Base-by-base conservation (phyloP, 345 rosid species). In the Eucalyptus albens region DNA sequence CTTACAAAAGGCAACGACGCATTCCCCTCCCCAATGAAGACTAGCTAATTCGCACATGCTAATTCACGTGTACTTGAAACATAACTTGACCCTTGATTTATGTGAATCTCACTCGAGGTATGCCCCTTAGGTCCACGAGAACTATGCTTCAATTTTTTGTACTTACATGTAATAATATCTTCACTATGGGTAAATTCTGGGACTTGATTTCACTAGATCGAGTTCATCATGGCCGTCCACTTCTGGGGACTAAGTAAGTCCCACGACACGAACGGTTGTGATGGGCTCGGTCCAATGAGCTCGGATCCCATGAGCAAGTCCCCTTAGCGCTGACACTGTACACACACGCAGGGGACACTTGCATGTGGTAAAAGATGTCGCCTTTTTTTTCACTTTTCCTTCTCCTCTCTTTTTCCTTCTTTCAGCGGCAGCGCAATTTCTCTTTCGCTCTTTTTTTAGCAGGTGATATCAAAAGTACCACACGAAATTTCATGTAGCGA, bases 181-280 rank as follows among this genome's bases (percentile, higher is more conserved):
- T 72, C 26, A 33, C 2, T 9, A 5, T 1, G 1, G 7, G 7
- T 72, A 17, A 72, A 9, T 33, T 33, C 2, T 33, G 2, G 14
- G 82, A 17, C 26, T 72, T 0, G 13, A 33, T 72, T 33, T 8
- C 7, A 17, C 10, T 10, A 2, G 24, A 17, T 77, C 1, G 3
- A 77, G 83, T 40, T 29, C 27, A 77, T 77, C 27, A 9, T 22
- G 4, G 15, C 27, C 15, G 2, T 21, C 26, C 27, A 19, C 14
- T 17, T 19, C 0, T 3, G 0, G 3, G 4, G 44, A 4, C 24
- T 9, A 6, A 72, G 16, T 1, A 13, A 17, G 27, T 13, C 15
- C 1, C 83, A 24, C 47, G 47, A 37, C 2, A 11, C 1, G 8
- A 44, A 6, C 5, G 85, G 15, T 1, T 14, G 5, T 0, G 16